Conservation (phyloP, 2,329 filamentous ascomycete genomes). For the Cadophora sp. region DNA sequence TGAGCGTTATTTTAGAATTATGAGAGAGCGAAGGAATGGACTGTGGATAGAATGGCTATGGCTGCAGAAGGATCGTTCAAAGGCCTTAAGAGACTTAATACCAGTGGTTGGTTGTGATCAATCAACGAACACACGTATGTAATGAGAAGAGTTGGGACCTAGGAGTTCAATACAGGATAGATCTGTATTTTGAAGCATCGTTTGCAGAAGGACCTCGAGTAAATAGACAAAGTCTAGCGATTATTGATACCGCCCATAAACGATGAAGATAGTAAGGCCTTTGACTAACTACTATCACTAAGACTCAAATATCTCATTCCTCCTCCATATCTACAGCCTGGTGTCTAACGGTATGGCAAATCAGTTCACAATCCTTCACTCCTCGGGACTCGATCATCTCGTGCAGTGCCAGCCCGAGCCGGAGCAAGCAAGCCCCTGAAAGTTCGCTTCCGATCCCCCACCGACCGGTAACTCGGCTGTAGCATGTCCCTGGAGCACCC, state of each 20-base stretch:
- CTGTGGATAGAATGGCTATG: neutral
- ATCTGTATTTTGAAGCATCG: neutral
- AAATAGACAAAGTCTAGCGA: neutral
- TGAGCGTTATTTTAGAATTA: slow-evolving; percentile 1
- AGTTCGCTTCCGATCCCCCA: neutral
- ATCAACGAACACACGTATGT: neutral
- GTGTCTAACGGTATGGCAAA: too few relatives aligned
- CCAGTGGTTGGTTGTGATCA: neutral
- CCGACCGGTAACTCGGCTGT: slow-evolving; percentile 7
- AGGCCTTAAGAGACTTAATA: neutral
- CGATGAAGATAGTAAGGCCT: neutral
- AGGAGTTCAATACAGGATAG: neutral
- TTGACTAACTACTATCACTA: neutral
- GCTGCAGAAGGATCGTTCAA: neutral
- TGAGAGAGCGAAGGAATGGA: neutral
- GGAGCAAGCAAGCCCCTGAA: neutral
- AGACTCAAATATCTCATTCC: neutral
- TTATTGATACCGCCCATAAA: neutral
- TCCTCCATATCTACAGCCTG: too few relatives aligned
- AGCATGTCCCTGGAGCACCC: neutral
- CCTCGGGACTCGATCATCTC: neutral
- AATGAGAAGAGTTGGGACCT: neutral
- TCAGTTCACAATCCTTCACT: too few relatives aligned
- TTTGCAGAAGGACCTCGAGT: neutral
- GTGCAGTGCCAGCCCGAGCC: neutral